Evolutionary conservation across 2,329 filamentous ascomycete species (phyloP).

Genomic region (Aspergillus ibericus): DNA sequence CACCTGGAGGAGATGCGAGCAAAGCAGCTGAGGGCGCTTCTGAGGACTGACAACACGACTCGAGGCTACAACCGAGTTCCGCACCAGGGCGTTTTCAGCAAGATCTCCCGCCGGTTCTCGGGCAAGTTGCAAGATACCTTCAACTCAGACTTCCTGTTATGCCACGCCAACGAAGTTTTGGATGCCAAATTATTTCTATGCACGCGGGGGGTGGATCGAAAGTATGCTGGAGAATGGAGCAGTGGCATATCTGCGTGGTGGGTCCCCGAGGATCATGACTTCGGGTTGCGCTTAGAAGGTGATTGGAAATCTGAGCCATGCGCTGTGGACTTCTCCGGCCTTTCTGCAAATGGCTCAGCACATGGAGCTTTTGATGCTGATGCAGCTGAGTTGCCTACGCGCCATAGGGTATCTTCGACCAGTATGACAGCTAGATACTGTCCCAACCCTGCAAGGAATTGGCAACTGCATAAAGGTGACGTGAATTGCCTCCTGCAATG

Average conservation of each 20-base stretch:
- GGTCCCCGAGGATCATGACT: background rate
- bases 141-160: constrained; percentile 30
- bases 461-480: too few species aligned
- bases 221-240: constrained; percentile 36
- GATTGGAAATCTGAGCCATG: background rate
- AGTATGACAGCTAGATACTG: background rate
- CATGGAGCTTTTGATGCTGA: background rate
- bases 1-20: constrained; percentile 33
- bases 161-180: constrained; percentile 30
- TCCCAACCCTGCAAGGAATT: background rate
- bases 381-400: background rate
- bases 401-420: background rate
- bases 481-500: background rate
- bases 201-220: constrained; percentile 28
- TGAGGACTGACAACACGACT: constrained; percentile 35
- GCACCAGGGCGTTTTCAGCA: constrained; percentile 30
- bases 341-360: background rate
- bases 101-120: constrained; percentile 21
- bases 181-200: constrained; percentile 33
- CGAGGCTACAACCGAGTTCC: constrained; percentile 24
- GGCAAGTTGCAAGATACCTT: constrained; percentile 11
- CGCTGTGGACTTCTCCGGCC: background rate
- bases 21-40: constrained; percentile 33
- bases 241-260: constrained; percentile 23
- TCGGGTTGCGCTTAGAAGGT: background rate